These are phyloP conservation scores for Yamadazyma songkhlaensis DNA, from an alignment of 1,139 yeast species.

Conservation along the genomic window DNA sequence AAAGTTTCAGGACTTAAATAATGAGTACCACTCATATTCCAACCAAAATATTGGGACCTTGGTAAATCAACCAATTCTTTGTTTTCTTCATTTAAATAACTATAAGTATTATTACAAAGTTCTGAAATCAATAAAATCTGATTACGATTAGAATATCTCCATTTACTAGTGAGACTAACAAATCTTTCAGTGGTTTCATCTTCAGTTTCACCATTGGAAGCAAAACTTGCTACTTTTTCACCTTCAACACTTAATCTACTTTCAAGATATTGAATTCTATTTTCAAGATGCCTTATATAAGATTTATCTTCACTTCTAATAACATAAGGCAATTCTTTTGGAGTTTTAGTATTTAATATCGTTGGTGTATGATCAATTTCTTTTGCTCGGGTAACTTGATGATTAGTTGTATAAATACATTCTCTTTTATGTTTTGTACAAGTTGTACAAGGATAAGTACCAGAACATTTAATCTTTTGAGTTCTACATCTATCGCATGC, in stretches of 20 bases:
- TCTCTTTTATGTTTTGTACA: constrained; percentile 44
- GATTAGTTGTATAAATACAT: constrained; percentile 28
- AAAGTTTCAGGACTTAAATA: constrained; percentile 42
- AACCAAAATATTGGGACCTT: constrained; percentile 59
- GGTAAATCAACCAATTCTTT: constrained; percentile 45
- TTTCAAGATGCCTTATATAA: constrained; percentile 36
- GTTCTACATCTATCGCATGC: constrained; percentile 63
- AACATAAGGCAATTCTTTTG: constrained; percentile 13
- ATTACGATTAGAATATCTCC: constrained; percentile 51
- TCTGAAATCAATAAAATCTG: constrained; percentile 48
- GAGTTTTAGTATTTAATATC: constrained; percentile 9
- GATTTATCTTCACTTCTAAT: constrained; percentile 11
- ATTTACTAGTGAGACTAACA: constrained; percentile 33
- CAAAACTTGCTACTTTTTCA: constrained; percentile 2
- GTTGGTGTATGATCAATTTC: constrained; percentile 10
- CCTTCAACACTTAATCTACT: constrained; percentile 23
- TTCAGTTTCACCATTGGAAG: constrained; percentile 14
- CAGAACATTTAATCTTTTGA: constrained; percentile 63
- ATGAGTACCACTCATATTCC: constrained; percentile 63
- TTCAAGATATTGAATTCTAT: constrained; percentile 41
- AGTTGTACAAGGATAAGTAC: constrained; percentile 51
- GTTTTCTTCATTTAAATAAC: constrained; percentile 36
- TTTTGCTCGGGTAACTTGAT: constrained; percentile 1
- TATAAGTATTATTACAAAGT: constrained; percentile 39
- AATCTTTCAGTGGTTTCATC: constrained; percentile 15